Conservation (phyloP, 148 eudicot species). For the Rhododendron griersonianum region DNA sequence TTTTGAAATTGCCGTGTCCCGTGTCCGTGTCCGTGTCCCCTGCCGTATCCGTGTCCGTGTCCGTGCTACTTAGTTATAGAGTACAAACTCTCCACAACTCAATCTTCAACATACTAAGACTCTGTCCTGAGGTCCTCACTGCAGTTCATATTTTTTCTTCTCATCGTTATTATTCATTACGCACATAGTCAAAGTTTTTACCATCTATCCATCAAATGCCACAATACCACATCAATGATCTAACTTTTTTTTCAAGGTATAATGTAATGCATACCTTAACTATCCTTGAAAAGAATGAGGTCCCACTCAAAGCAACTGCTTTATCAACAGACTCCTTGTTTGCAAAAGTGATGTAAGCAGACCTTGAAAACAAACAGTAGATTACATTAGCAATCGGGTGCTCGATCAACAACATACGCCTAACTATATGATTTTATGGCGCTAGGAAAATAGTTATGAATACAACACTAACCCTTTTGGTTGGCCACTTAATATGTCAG, state of each 20-base stretch:
- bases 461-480: slow-evolving; percentile 22
- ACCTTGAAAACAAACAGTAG: slow-evolving; percentile 20
- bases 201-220: background rate
- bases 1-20: no score
- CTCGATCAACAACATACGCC: background rate
- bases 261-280: slow-evolving; percentile 25
- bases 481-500: slow-evolving; percentile 13
- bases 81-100: background rate
- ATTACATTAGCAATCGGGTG: background rate
- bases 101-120: background rate
- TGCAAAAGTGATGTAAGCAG: slow-evolving; percentile 46
- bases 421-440: background rate
- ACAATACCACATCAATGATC: background rate
- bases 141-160: background rate
- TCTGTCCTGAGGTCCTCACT: background rate
- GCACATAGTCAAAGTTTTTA: background rate
- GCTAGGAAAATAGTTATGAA: background rate
- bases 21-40: no score
- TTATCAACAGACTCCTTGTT: slow-evolving; percentile 39
- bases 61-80: no score
- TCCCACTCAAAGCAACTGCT: slow-evolving; percentile 39
- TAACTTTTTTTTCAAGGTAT: background rate
- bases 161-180: background rate
- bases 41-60: no score
- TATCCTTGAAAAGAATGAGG: slow-evolving; percentile 39